Base-by-base conservation (phyloP, 139 green algal genomes). In the Picochlorum sp. region DNA sequence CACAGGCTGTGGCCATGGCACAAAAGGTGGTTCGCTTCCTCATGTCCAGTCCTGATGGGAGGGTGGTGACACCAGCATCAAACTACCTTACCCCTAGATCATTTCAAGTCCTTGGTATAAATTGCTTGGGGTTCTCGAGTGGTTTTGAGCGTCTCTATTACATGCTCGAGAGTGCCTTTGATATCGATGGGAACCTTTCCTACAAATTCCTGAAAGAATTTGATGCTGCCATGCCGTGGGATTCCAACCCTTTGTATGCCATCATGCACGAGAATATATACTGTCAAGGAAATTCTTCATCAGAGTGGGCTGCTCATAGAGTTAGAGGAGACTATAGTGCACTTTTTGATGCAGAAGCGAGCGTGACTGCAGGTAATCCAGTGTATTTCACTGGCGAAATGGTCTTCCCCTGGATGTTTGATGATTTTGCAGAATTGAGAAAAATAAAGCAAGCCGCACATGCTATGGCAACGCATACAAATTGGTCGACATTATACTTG, bases 231-330 rank as follows among this genome's bases (percentile, higher is more conserved):
- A 77, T 90, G 62, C 15, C 69, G 6, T 97, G 88, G 81, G 88
- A 93, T 67, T 90, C 83, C 63, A 97, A 97, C 76, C 88, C 88
- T 1, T 65, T 98, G 49, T 98, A 97, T 63, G 86, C 85, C 4
- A 61, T 97, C 9, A 76, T 98, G 66, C 92, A 98, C 61, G 92
- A 98, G 74, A n/a, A 83, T 14, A 96, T 96, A 73, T 98, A 98
- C 80, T 95, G 85, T 74, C 82, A 96, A 55, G 79, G 77, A 21
- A 77, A 93, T 96, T 84, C 88, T 92, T 82, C 85, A 95, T 41
- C 86, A 95, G 30, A 81, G 92, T 60, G 74, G 71, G 1, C 50
- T 60, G 49, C 77, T 98, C 61, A 70, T 71, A 38, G 84, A 83
- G 4, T 71, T 92, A 50, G 85, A 86, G 66, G 72, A 75, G n/a